These are phyloP conservation scores for Tolypocladium sp. DNA, from an alignment of 2,329 filamentous ascomycete species.

Conservation along the genomic window DNA sequence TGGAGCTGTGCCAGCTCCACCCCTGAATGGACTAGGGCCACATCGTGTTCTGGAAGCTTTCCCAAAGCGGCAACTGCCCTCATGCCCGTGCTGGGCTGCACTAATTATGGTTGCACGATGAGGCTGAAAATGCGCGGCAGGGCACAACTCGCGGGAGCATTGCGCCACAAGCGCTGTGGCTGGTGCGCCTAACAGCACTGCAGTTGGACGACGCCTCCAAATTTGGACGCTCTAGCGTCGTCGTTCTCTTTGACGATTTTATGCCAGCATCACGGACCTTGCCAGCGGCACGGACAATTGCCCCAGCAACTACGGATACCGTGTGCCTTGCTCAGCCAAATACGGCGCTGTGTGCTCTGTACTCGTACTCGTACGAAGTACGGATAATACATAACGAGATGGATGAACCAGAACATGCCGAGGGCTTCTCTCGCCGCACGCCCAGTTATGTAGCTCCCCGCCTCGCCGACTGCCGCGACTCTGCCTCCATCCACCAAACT, in stretches of 20 bases:
- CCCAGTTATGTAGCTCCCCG: background rate
- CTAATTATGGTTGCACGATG: background rate
- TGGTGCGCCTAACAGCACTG: background rate
- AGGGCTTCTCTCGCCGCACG: background rate
- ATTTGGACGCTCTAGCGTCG: background rate
- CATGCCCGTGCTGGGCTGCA: background rate
- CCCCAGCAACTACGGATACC: background rate
- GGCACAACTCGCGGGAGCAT: background rate
- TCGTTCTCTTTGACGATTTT: background rate
- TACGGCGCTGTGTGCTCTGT: background rate
- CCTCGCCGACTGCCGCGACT: background rate
- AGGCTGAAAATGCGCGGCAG: background rate
- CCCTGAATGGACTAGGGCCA: background rate
- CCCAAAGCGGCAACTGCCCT: background rate
- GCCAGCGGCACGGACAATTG: background rate
- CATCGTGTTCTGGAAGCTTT: slow-evolving; percentile 1
- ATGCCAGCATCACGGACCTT: background rate
- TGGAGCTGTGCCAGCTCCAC: background rate
- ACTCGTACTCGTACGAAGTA: too few relatives aligned
- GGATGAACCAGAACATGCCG: too few relatives aligned
- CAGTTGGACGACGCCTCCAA: background rate
- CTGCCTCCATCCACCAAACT: background rate
- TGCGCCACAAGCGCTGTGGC: background rate
- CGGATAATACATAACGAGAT: too few relatives aligned
- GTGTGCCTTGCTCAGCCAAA: background rate